Base-by-base conservation (phyloP, 2,329 filamentous ascomycete genomes). In the Fusarium palustre region DNA sequence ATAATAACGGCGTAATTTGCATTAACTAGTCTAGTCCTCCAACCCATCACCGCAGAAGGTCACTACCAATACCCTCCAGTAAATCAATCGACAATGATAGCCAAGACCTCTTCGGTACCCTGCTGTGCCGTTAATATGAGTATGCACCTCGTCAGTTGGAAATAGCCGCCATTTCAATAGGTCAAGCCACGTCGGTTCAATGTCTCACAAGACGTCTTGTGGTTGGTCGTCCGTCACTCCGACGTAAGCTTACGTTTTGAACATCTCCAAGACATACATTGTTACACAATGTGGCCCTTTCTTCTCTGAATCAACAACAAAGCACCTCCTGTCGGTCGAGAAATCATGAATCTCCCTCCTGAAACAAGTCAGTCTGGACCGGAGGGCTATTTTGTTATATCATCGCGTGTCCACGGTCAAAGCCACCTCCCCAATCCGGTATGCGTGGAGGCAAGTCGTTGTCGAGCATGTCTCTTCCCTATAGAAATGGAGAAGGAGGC, bases 371-470 rank as follows among this genome's bases (percentile, higher is more conserved):
- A 9, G 2, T n/a, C 46, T 11, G 20, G 24, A 22, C 24, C 30
- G 7, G 24, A n/a, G 4, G 31, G 25, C 12, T 28, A 9, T 24
- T 28, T 48, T 11, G 15, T 28, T 6, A 11, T 28, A 15, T 28
- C 42, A 13, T 18, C 42, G 24, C 38, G 12, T 24, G 18, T 56
- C 8, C 7, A 28, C 3, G 13, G 2, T 9, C 36, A 55, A 3
- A 55, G 66, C 36, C 62, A 62, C 2, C 45, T 70, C n/a, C 53
- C 66, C 15, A 28, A 47, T 1, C 67, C 61, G 5, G 20, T 43
- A 41, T 74, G 59, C 55, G 41, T 70, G 6, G 25, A 49, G 3
- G 22, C 18, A 18, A 39, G 9, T 6, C 47, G 18, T 5, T 65
- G 62, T 4, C 47, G 24, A 7, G 31, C 52, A 5, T 65, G 62